These are phyloP conservation scores for Penicillium canariense DNA, from an alignment of 495 filamentous ascomycete genomes.

Conservation along the genomic window DNA sequence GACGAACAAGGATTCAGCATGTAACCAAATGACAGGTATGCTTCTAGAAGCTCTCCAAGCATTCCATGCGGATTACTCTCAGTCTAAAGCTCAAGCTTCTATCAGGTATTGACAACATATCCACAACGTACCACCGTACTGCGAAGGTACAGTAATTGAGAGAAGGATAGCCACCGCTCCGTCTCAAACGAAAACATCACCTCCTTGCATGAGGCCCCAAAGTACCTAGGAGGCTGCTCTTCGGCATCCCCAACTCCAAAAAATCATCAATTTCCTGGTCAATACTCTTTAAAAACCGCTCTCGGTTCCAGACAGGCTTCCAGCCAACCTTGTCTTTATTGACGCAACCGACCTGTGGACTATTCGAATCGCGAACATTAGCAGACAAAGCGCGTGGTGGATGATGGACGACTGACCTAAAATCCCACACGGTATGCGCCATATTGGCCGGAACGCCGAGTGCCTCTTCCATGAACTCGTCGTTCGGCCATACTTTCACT, in stretches of 20 bases:
- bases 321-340: constrained; percentile 4
- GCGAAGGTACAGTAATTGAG: too few species aligned
- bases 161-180: too few species aligned
- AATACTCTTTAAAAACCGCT: constrained; percentile 3
- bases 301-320: constrained; percentile 2
- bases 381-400: not conserved
- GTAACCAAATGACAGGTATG: too few species aligned
- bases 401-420: not conserved
- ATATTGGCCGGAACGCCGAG: not conserved
- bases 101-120: too few species aligned
- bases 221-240: constrained; percentile 2
- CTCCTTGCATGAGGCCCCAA: not conserved
- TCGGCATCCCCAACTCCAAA: constrained; percentile 6
- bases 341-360: not conserved
- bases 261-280: constrained; percentile 7
- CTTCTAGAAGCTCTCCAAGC: too few species aligned
- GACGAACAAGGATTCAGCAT: too few species aligned
- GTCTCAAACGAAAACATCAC: not conserved
- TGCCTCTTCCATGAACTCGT: not conserved
- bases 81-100: too few species aligned
- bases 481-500: not conserved
- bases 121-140: too few species aligned
- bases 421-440: not conserved
- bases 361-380: not conserved
- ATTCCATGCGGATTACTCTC: too few species aligned